Conservation (phyloP, 345 rosid genomes). For the Microthlaspi erraticum region DNA sequence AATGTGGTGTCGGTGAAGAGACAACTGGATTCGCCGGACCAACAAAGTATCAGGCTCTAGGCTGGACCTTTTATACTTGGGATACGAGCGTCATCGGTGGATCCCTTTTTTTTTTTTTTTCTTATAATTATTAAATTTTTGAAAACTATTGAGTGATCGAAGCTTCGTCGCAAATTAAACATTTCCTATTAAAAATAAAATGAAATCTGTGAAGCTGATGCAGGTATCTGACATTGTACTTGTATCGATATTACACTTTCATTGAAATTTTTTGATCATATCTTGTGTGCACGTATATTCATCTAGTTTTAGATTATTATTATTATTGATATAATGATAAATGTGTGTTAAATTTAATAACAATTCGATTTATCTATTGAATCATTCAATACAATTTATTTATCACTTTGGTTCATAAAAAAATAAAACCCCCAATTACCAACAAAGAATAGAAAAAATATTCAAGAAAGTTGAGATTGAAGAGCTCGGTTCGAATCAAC, state of each 20-base stretch:
- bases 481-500: slow-evolving; percentile 7
- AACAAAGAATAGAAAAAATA: slow-evolving; percentile 4
- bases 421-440: neutral
- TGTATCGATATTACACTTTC: neutral
- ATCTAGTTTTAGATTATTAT: neutral
- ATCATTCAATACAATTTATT: neutral
- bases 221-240: neutral
- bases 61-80: neutral
- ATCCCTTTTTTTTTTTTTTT: slow-evolving; percentile 2
- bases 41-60: slow-evolving; percentile 24
- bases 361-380: neutral
- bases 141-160: no score
- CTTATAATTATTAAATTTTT: no score
- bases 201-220: neutral
- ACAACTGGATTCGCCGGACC: slow-evolving; percentile 39
- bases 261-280: no score
- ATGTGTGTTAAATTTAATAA: neutral
- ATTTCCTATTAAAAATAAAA: neutral
- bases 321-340: neutral
- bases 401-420: neutral
- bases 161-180: no score
- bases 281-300: neutral
- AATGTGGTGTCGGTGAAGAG: slow-evolving; percentile 43
- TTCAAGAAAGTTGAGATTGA: slow-evolving; percentile 34
- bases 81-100: slow-evolving; percentile 36